Conservation (phyloP, 2,329 filamentous ascomycete genomes). For the Trichoderma hamatum region DNA sequence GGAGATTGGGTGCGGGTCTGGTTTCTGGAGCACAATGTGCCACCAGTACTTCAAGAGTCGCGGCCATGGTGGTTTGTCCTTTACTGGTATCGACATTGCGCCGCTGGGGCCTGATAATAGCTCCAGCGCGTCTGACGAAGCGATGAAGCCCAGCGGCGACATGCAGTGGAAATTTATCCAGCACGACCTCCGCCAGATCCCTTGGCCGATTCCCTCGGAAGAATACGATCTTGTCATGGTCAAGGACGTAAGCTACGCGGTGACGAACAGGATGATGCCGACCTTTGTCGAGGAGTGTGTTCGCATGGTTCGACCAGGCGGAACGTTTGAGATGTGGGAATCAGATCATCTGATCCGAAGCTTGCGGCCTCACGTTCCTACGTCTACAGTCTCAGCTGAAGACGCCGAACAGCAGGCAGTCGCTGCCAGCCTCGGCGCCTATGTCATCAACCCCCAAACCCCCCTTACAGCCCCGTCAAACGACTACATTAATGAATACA, state of each 20-base stretch:
- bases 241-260: slow-evolving; percentile 75
- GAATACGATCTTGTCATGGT: slow-evolving; percentile 89
- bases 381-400: slow-evolving; percentile 40
- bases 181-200: slow-evolving; percentile 76
- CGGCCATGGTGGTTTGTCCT: slow-evolving; percentile 71
- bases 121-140: slow-evolving; percentile 36
- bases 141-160: slow-evolving; percentile 64
- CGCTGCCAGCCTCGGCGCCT: slow-evolving; percentile 74
- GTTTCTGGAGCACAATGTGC: slow-evolving; percentile 87
- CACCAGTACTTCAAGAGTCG: slow-evolving; percentile 74
- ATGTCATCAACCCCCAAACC: slow-evolving; percentile 79
- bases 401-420: slow-evolving; percentile 62
- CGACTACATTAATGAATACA: slow-evolving; percentile 79
- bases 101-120: slow-evolving; percentile 59
- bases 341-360: slow-evolving; percentile 83
- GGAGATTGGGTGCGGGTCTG: slow-evolving; percentile 85
- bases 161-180: slow-evolving; percentile 89
- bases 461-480: slow-evolving; percentile 81
- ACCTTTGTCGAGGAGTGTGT: slow-evolving; percentile 69
- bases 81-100: slow-evolving; percentile 81
- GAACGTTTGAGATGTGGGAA: slow-evolving; percentile 86
- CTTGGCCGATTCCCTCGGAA: slow-evolving; percentile 76
- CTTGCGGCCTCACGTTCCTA: slow-evolving; percentile 75
- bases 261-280: slow-evolving; percentile 63
- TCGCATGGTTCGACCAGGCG: slow-evolving; percentile 75